Base-by-base conservation (phyloP, 139 green algal species). In the Deuterostichococcus epilithicus region DNA sequence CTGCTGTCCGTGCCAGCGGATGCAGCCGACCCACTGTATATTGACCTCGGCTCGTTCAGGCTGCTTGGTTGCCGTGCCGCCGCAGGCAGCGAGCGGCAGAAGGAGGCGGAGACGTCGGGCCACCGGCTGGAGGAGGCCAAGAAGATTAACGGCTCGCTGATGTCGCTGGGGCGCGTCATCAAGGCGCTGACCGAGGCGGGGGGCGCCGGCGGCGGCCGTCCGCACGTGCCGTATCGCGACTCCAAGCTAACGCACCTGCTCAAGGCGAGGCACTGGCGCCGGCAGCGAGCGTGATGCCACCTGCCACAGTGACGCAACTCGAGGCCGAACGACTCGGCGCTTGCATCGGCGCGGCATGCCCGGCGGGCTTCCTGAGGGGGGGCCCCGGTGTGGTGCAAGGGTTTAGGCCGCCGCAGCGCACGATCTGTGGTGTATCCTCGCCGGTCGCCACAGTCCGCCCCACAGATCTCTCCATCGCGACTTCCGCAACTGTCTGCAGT, bases 151-250 rank as follows among this genome's bases (percentile, higher is more conserved):
- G 86, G 81, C 70, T 85, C 70, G 52, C 79, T 91, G 33, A 82
- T 68, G 38, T 76, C 84, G 5, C 78, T 91, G 39, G 86, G 82
- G 8, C 80, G 85, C 67, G 84, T 88, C 26, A 81, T 87, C 73
- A 90, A 90, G 78, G 34, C 18, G 30, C 76, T 87, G 60, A 68
- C 76, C 0, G 75, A 81, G 63, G 22, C 15, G n/a, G 69, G 25
- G 25, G 75, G 70, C 34, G 39, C 33, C 30, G 35, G 26, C 26
- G 38, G 71, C 10, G n/a, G n/a, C n/a, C n/a, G n/a, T n/a, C n/a
- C n/a, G n/a, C 88, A 93, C 63, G 71, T 91, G 33, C 88, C 88
- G 13, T 92, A 92, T 77, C 74, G 88, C 2, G 84, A 92, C 66
- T 88, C 80, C 36, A 89, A 89, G 76, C 81, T 92, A 22, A 92